phyloP scores from a whole-genome alignment of 2,329 filamentous ascomycete species.

The Penicillium sp. region DNA sequence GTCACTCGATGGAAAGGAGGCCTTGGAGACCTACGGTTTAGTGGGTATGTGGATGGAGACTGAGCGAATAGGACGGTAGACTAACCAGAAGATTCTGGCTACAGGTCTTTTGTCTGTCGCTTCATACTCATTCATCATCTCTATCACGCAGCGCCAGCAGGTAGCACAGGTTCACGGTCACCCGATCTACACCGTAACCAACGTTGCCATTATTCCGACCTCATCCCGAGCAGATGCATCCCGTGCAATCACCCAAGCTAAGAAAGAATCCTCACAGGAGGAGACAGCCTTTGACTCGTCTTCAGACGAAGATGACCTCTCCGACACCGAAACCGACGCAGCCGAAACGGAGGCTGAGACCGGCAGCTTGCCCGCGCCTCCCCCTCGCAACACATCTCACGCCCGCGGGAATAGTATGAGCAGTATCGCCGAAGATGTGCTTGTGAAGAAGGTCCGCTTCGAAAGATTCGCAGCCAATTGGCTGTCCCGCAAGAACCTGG shows the following conservation, averaged over 20 bases:
- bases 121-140: slow-evolving; percentile 75
- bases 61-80: not conserved
- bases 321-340: slow-evolving; percentile 30
- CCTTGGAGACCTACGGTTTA: slow-evolving; percentile 52
- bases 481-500: slow-evolving; percentile 85
- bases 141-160: slow-evolving; percentile 80
- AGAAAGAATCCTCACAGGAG: slow-evolving; percentile 42
- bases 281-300: slow-evolving; percentile 36
- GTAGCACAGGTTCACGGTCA: slow-evolving; percentile 81
- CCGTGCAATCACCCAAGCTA: slow-evolving; percentile 64
- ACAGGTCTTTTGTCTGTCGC: slow-evolving; percentile 80
- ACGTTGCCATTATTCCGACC: slow-evolving; percentile 86
- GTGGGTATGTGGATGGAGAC: slow-evolving; percentile 48
- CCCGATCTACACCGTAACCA: slow-evolving; percentile 80
- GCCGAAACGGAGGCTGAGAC: slow-evolving; percentile 29
- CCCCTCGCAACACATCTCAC: slow-evolving; percentile 24
- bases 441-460: slow-evolving; percentile 75
- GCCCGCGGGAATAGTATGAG: slow-evolving; percentile 35
- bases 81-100: not conserved
- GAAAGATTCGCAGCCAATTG: slow-evolving; percentile 85
- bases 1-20: slow-evolving; percentile 28
- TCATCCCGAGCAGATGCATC: slow-evolving; percentile 70
- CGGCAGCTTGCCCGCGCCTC: slow-evolving; percentile 27
- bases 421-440: slow-evolving; percentile 83
- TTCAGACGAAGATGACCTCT: slow-evolving; percentile 24